These are phyloP conservation scores for Mucor mucedo DNA, from an alignment of 371 early-diverging fungal species.

Conservation along the genomic window DNA sequence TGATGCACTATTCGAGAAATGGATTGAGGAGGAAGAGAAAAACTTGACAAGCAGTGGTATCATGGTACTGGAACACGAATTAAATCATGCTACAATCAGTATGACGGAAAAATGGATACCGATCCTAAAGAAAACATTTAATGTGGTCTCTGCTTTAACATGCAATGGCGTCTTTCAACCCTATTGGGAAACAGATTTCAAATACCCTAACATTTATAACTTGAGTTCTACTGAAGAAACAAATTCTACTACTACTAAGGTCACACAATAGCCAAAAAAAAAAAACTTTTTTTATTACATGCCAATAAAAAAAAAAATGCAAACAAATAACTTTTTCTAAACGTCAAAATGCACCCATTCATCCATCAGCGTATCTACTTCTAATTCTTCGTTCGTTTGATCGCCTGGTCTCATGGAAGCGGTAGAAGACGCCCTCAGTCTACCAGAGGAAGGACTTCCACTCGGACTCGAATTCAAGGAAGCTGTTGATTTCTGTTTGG, in stretches of 20 bases:
- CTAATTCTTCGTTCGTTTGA: slow-evolving; percentile 29
- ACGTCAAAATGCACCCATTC: slow-evolving; percentile 49
- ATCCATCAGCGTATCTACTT: slow-evolving; percentile 42
- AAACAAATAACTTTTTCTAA: slow-evolving; percentile 6
- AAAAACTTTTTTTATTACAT: background rate
- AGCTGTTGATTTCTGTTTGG: background rate
- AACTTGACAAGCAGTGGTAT: slow-evolving; percentile 32
- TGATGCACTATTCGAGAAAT: slow-evolving; percentile 37
- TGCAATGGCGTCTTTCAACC: slow-evolving; percentile 56
- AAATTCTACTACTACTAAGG: background rate
- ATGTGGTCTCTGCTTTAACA: slow-evolving; percentile 50
- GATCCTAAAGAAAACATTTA: slow-evolving; percentile 39
- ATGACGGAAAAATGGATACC: slow-evolving; percentile 54
- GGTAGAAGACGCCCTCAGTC: slow-evolving; percentile 14
- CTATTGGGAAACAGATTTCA: slow-evolving; percentile 42
- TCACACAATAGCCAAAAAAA: background rate
- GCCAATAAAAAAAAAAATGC: background rate
- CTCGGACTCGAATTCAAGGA: slow-evolving; percentile 5
- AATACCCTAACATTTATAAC: slow-evolving; percentile 12
- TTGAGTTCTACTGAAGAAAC: background rate
- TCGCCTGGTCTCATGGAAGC: slow-evolving; percentile 15
- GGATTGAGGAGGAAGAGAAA: slow-evolving; percentile 31
- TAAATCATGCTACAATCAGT: slow-evolving; percentile 45
- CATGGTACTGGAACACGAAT: slow-evolving; percentile 53
- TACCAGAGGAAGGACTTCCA: slow-evolving; percentile 8